phyloP scores from a whole-genome alignment of 2,329 filamentous ascomycete genomes.

The Botrytis galanthina region DNA sequence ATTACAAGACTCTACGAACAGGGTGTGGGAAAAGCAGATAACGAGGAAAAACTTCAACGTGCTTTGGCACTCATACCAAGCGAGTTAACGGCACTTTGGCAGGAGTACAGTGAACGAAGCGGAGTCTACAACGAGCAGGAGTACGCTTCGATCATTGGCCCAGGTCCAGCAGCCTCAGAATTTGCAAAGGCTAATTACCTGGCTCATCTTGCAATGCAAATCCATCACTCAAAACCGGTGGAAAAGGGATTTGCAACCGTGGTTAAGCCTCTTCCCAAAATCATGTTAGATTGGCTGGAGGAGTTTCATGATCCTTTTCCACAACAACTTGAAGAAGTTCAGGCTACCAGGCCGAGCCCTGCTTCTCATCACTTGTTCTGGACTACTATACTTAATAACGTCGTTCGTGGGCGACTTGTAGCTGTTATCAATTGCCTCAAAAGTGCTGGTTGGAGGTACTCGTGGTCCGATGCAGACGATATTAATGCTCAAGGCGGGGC shows the following conservation, averaged over 20 bases:
- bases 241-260: slow-evolving; percentile 26
- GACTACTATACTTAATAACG: slow-evolving; percentile 73
- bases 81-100: slow-evolving; percentile 56
- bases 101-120: slow-evolving; percentile 46
- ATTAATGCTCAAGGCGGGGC: slow-evolving; percentile 57
- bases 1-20: slow-evolving; percentile 64
- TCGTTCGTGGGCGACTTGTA: slow-evolving; percentile 71
- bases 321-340: slow-evolving; percentile 64
- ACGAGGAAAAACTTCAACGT: slow-evolving; percentile 55
- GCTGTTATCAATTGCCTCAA: slow-evolving; percentile 67
- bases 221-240: slow-evolving; percentile 66
- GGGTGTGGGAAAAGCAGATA: slow-evolving; percentile 55
- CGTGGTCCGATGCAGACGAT: slow-evolving; percentile 62
- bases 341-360: slow-evolving; percentile 65
- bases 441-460: slow-evolving; percentile 75
- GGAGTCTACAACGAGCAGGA: slow-evolving; percentile 51
- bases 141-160: slow-evolving; percentile 62
- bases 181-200: slow-evolving; percentile 77
- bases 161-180: slow-evolving; percentile 57
- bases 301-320: slow-evolving; percentile 70
- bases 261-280: slow-evolving; percentile 64
- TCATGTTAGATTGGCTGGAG: slow-evolving; percentile 81
- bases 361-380: slow-evolving; percentile 78
- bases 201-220: slow-evolving; percentile 71
- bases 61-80: slow-evolving; percentile 54